These are phyloP conservation scores for Tolypocladium pustulatum DNA, from an alignment of 2,329 filamentous ascomycete genomes.

Conservation along the genomic window DNA sequence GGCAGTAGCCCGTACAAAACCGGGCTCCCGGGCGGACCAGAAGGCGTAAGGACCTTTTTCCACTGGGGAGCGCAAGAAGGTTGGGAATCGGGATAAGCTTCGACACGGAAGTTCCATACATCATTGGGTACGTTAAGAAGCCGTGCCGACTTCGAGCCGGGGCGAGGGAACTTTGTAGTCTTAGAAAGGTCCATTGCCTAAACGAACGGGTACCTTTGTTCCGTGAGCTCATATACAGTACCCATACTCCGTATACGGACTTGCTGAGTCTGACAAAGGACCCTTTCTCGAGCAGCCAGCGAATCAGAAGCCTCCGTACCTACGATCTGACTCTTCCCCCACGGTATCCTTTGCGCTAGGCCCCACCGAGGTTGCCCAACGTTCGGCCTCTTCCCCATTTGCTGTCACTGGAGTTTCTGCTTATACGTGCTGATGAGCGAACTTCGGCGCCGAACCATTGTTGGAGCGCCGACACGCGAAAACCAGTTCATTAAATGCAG, in stretches of 20 bases:
- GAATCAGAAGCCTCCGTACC: neutral
- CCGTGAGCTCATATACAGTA: neutral
- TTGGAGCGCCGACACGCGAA: neutral
- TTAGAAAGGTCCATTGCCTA: neutral
- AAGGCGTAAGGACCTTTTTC: too few species aligned
- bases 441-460: neutral
- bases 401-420: neutral
- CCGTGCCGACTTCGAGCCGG: neutral
- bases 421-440: neutral
- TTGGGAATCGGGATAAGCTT: neutral
- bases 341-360: neutral
- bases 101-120: neutral
- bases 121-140: neutral
- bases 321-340: neutral
- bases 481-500: neutral
- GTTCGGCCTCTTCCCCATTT: neutral
- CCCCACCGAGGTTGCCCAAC: neutral
- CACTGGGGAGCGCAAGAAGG: neutral
- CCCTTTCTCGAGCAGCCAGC: neutral
- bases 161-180: neutral
- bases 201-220: neutral
- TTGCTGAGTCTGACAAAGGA: neutral
- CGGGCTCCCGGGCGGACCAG: neutral
- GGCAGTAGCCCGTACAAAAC: too few species aligned
- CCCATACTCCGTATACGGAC: too few species aligned